Evolutionary conservation across 164 flowering plant species (phyloP).

Genomic region (Buxus sempervirens): DNA sequence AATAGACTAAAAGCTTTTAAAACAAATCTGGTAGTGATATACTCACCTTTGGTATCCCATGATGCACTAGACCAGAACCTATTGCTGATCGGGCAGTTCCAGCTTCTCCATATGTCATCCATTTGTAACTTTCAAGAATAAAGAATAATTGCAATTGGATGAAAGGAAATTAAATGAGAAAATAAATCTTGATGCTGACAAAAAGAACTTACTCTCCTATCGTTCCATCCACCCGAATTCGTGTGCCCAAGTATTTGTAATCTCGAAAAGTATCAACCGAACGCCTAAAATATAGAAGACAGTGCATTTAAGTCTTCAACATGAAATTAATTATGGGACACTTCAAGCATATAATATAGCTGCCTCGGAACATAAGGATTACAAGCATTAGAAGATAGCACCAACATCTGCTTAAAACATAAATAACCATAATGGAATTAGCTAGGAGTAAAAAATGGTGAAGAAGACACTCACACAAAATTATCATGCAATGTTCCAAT

Average conservation of each 20-base stretch:
- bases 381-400: too few species aligned
- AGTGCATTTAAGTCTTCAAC: background rate
- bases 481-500: constrained; percentile 73
- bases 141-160: constrained; percentile 6
- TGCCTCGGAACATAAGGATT: background rate
- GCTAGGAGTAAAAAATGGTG: background rate
- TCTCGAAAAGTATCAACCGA: constrained; percentile 66
- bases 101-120: constrained; percentile 99
- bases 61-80: constrained; percentile 77
- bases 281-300: constrained; percentile 36
- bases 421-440: background rate
- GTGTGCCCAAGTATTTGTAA: constrained; percentile 83
- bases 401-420: too few species aligned
- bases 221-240: constrained; percentile 79
- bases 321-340: background rate
- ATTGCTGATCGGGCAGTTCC: constrained; percentile 75
- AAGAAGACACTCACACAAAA: constrained; percentile 47
- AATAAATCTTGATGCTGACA: background rate
- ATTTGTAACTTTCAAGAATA: constrained; percentile 65
- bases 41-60: constrained; percentile 73
- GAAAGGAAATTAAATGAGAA: constrained; percentile 6
- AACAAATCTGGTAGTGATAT: constrained; percentile 1
- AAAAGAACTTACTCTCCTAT: constrained; percentile 57
- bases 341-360: background rate
- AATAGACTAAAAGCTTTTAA: constrained; percentile 4